Evolutionary conservation across 768 basidiomycete genomes (phyloP), one percentile per base, ranked within the genome.

Genomic region (Lactarius psammicola): DNA sequence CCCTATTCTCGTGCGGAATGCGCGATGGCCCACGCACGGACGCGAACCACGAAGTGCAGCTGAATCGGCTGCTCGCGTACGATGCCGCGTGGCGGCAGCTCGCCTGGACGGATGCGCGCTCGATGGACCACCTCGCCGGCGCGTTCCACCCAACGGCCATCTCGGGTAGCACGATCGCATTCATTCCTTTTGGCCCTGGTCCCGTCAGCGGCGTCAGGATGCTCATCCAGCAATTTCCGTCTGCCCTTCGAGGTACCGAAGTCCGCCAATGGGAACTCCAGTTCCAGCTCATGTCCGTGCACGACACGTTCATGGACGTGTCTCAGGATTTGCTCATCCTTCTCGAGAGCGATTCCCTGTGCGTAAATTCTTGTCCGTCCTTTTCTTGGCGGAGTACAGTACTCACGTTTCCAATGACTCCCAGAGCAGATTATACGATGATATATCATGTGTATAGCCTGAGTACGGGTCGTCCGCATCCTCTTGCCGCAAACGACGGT

Each of bases 141-240:
- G 3, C 26, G 13, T 23, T 61, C 6, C 51, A 54, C 60, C 60
- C 60, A 0, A 7, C 51, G 1, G 51, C 60, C 36, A 30, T 61
- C 0, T 61, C 60, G 4, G 60, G 60, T 3, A 53, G 36, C 36
- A 61, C 60, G 36, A 5, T 61, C 13, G 60, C 60, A 1, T 40
- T 61, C 36, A 20, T 54, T 0, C 36, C 36, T 11, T 61, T 54
- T 9, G 60, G 60, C 23, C 60, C 60, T 20, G 60, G 36, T 8
- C 36, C 36, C 36, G 51, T 30, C 17, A 61, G 60, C 33, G 60
- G 60, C 18, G 23, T 61, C 34, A 26, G 13, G 36, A 10, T 61
- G 36, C 26, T 61, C 49, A 28, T 61, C 4, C 60, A 61, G 17
- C 60, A 61, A 23, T 61, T 61, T 15, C 34, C 60, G 7, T 61